Conservation (phyloP, 331 rosid genomes). For the Quercus phellos region DNA sequence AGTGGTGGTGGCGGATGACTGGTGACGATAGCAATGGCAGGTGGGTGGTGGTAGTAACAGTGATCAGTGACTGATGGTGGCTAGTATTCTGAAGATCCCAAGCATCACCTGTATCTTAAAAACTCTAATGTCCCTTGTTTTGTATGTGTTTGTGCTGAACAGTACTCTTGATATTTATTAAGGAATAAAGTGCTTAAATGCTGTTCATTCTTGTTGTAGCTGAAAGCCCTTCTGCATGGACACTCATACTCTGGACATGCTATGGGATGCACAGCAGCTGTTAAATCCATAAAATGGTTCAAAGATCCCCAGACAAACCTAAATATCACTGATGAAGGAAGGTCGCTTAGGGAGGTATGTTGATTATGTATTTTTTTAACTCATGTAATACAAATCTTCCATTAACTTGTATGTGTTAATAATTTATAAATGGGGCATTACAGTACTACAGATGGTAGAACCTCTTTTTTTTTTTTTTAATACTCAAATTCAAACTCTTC, state of each 20-base stretch:
- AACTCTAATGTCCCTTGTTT: slow-evolving; percentile 3
- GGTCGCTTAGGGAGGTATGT: slow-evolving; percentile 64
- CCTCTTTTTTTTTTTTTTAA: background rate
- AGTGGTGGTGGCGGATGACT: no score
- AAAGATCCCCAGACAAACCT: slow-evolving; percentile 69
- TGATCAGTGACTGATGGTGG: background rate
- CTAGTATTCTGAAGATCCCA: background rate
- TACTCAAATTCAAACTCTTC: background rate
- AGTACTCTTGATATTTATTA: slow-evolving; percentile 17
- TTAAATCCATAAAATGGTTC: slow-evolving; percentile 81
- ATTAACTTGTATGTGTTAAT: slow-evolving; percentile 12
- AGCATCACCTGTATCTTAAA: background rate
- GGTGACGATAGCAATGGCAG: no score
- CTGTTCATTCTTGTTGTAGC: slow-evolving; percentile 46
- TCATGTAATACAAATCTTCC: background rate
- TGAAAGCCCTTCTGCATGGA: slow-evolving; percentile 89
- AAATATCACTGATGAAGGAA: slow-evolving; percentile 54
- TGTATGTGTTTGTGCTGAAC: slow-evolving; percentile 13
- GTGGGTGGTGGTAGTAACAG: no score
- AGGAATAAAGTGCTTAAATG: slow-evolving; percentile 12
- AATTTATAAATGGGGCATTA: background rate
- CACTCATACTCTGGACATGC: slow-evolving; percentile 94
- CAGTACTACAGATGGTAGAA: background rate
- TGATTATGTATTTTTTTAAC: slow-evolving; percentile 8
- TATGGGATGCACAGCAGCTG: slow-evolving; percentile 90